These are phyloP conservation scores for Neocallimastix lanati DNA, from an alignment of 192 early-diverging fungal species.

Conservation along the genomic window DNA sequence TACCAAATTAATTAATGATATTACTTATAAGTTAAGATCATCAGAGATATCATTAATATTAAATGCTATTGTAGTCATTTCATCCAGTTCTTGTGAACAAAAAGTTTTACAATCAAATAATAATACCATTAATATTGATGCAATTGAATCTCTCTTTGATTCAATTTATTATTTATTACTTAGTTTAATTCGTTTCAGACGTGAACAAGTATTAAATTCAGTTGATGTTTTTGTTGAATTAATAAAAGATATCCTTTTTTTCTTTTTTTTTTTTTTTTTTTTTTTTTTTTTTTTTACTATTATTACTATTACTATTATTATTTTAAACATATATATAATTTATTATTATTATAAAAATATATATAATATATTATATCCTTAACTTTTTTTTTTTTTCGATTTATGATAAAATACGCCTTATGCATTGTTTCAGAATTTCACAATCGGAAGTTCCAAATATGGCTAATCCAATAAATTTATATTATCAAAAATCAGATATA, in stretches of 20 bases:
- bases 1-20: neutral
- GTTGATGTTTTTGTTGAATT: neutral
- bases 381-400: neutral
- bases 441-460: neutral
- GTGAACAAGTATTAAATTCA: neutral
- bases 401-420: neutral
- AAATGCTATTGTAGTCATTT: neutral
- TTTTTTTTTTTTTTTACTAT: too few species aligned
- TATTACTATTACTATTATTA: too few species aligned
- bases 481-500: neutral
- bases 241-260: neutral
- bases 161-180: neutral
- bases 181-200: neutral
- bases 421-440: neutral
- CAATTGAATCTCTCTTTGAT: neutral
- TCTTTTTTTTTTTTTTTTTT: too few species aligned
- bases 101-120: neutral
- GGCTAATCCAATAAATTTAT: neutral
- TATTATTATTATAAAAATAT: too few species aligned
- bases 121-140: neutral
- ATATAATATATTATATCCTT: too few species aligned
- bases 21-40: neutral
- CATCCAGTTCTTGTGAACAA: neutral
- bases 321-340: too few species aligned
- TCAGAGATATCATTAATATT: neutral